Percentiles rank a stretch among this genome's conserved stretches.
These are phyloP conservation scores for Pyrrhoderma lamaoense DNA, from an alignment of 1,284 basidiomycete genomes.

Conservation along the genomic window DNA sequence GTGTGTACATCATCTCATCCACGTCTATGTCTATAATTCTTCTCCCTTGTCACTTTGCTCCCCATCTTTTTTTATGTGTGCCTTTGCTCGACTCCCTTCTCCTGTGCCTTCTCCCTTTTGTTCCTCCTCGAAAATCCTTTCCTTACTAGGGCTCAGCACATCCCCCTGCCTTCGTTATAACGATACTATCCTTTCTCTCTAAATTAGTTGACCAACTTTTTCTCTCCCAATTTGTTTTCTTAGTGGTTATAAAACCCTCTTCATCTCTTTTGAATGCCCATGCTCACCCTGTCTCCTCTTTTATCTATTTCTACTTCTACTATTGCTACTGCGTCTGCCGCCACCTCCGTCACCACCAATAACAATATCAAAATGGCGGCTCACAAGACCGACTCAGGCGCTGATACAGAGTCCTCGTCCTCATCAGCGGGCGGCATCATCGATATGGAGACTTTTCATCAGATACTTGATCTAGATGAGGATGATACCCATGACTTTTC, in stretches of 20 bases:
- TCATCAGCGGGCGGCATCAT: constrained; percentile 33
- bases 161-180: neutral
- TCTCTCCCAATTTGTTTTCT: no score
- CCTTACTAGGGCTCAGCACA: neutral
- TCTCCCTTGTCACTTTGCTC: neutral
- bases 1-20: no score
- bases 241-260: neutral
- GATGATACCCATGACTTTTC: constrained; percentile 76
- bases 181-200: neutral
- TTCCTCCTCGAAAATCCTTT: neutral
- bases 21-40: neutral
- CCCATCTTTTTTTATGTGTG: no score
- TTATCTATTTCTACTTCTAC: neutral
- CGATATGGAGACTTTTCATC: constrained; percentile 74
- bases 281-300: constrained; percentile 13
- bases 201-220: no score
- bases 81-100: neutral
- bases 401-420: constrained; percentile 2
- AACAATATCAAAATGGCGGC: no score
- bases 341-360: no score
- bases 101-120: neutral
- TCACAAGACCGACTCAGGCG: constrained; percentile 6
- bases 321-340: no score
- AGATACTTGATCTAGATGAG: constrained; percentile 89
- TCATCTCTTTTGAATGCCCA: constrained; percentile 1